Evolutionary conservation across 2,329 filamentous ascomycete genomes (phyloP).

Genomic region (Microdochium paspali): DNA sequence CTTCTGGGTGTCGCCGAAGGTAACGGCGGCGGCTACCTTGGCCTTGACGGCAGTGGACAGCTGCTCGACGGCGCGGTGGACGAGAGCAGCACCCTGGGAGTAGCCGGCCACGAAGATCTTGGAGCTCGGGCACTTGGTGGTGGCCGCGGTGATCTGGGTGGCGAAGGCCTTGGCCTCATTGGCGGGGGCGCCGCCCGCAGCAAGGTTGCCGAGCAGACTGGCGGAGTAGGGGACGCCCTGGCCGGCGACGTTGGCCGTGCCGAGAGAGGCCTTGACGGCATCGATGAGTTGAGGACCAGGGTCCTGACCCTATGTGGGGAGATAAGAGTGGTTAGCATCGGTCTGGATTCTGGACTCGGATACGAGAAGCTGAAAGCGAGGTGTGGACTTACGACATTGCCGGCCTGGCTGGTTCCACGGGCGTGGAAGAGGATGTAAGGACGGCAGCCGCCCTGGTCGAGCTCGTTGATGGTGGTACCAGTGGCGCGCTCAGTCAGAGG

Average conservation of each 20-base stretch:
- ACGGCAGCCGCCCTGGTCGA: constrained; percentile 16
- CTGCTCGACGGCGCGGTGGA: constrained; percentile 18
- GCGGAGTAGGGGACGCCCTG: constrained; percentile 16
- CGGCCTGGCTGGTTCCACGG: constrained; percentile 21
- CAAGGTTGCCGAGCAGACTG: constrained; percentile 15
- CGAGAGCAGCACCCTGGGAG: constrained; percentile 21
- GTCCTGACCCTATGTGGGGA: constrained; percentile 2
- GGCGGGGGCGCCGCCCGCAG: constrained; percentile 15
- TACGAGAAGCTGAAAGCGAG: constrained; percentile 1
- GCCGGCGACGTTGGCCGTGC: constrained; percentile 5
- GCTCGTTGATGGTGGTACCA: constrained; percentile 14
- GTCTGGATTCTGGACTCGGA: not conserved
- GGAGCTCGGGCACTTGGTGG: constrained; percentile 19
- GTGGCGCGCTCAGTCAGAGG: not conserved
- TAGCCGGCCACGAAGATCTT: constrained; percentile 23
- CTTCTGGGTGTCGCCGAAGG: constrained; percentile 22
- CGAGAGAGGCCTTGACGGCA: constrained; percentile 11
- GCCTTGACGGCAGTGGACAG: constrained; percentile 6
- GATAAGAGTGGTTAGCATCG: not conserved
- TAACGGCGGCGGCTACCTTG: constrained; percentile 15
- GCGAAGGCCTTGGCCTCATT: constrained; percentile 16
- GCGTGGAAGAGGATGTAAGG: constrained; percentile 23
- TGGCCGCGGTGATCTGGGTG: constrained; percentile 17
- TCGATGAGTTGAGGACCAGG: constrained; percentile 13
- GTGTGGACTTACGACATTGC: constrained; percentile 20